Evolutionary conservation across 2,329 filamentous ascomycete species (phyloP).

Genomic region (Lecanicillium sp.): DNA sequence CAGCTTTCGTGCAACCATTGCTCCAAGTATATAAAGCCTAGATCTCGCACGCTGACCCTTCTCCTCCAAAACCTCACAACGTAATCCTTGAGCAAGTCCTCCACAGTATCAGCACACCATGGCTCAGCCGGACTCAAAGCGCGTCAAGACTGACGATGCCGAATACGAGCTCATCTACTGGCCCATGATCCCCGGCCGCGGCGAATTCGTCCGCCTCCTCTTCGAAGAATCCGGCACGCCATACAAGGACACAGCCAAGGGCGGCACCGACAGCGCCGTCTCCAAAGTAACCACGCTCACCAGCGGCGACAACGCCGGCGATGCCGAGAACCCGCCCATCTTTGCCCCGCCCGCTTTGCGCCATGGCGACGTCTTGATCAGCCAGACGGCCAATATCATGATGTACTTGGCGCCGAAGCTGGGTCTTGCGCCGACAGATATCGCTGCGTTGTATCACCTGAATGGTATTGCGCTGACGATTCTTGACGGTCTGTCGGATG

Average conservation of each 20-base stretch:
- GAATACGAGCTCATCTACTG: slow-evolving; percentile 64
- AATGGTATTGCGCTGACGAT: slow-evolving; percentile 60
- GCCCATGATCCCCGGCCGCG: slow-evolving; percentile 63
- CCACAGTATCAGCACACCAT: slow-evolving; percentile 8
- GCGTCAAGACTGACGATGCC: slow-evolving; percentile 30
- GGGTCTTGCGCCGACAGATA: slow-evolving; percentile 38
- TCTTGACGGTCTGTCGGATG: slow-evolving; percentile 61
- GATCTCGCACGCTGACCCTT: too few relatives aligned
- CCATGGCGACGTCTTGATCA: slow-evolving; percentile 52
- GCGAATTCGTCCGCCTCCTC: slow-evolving; percentile 63
- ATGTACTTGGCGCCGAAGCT: slow-evolving; percentile 57
- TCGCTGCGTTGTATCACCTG: slow-evolving; percentile 46
- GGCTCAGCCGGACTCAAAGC: slow-evolving; percentile 18
- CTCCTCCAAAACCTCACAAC: too few relatives aligned
- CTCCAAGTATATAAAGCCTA: too few relatives aligned
- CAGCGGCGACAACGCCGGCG: slow-evolving; percentile 34
- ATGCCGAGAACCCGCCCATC: slow-evolving; percentile 52
- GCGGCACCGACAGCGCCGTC: slow-evolving; percentile 36
- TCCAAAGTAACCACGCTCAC: slow-evolving; percentile 40
- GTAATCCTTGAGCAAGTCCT: too few relatives aligned
- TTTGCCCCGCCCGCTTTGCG: slow-evolving; percentile 61
- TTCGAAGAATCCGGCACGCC: slow-evolving; percentile 59
- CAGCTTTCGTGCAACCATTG: too few relatives aligned
- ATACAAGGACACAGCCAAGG: slow-evolving; percentile 49
- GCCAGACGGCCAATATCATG: slow-evolving; percentile 66